phyloP scores from a whole-genome alignment of 2,329 filamentous ascomycete genomes.

The Fusarium cicatricum region DNA sequence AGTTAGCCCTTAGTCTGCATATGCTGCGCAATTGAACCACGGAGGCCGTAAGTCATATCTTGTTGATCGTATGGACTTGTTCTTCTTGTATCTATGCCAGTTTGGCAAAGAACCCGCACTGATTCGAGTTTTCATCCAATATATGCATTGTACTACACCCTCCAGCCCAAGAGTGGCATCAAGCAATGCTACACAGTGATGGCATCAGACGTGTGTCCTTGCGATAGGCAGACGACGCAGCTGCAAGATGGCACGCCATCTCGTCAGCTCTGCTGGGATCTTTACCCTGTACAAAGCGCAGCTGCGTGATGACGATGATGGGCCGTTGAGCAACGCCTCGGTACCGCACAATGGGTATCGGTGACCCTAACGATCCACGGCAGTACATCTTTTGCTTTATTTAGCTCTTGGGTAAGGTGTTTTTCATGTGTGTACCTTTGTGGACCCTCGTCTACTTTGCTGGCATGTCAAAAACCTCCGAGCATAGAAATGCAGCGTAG shows the following conservation, averaged over 20 bases:
- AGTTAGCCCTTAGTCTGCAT: too few relatives aligned
- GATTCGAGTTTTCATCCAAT: constrained; percentile 9
- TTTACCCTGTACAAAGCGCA: constrained; percentile 18
- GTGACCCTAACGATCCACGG: constrained; percentile 23
- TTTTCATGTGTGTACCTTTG: constrained; percentile 1
- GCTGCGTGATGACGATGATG: constrained; percentile 38
- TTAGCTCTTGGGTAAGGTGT: constrained; percentile 17
- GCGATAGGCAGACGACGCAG: constrained; percentile 17
- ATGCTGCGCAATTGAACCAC: too few relatives aligned
- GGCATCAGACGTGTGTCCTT: constrained; percentile 30
- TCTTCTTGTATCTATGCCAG: too few relatives aligned
- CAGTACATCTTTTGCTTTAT: constrained; percentile 20
- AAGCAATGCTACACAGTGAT: constrained; percentile 30
- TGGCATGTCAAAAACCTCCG: background rate
- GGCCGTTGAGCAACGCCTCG: constrained; percentile 23
- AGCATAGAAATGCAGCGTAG: background rate
- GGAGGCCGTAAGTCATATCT: too few relatives aligned
- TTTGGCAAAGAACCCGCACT: background rate
- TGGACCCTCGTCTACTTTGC: background rate
- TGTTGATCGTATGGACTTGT: too few relatives aligned
- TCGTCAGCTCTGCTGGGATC: constrained; percentile 17
- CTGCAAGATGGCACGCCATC: constrained; percentile 11
- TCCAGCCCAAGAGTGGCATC: background rate
- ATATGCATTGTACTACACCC: background rate
- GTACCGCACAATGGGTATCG: constrained; percentile 35